Percentiles rank a stretch among this genome's conserved stretches.
Conservation (phyloP, 1,284 basidiomycete species). For the Rhizoctonia solani region DNA sequence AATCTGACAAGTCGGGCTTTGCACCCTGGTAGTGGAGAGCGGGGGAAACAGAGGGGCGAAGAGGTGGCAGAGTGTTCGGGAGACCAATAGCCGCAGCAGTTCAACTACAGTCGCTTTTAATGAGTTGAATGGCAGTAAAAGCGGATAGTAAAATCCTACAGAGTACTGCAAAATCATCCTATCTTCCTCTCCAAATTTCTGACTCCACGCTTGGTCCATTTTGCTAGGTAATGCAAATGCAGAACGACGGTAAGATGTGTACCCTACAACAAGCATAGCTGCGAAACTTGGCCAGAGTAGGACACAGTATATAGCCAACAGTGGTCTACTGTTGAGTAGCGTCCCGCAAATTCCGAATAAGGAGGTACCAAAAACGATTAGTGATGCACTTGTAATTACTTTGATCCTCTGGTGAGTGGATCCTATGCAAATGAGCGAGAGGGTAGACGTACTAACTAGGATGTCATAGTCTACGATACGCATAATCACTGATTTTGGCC, state of each 20-base stretch:
- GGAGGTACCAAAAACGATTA: conserved; percentile 63
- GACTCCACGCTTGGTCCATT: conserved; percentile 72
- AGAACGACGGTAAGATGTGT: conserved; percentile 68
- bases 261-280: conserved; percentile 68
- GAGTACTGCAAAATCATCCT: conserved; percentile 68
- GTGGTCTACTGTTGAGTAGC: conserved; percentile 72
- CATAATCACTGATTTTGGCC: conserved; percentile 55
- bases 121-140: neutral
- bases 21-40: conserved; percentile 70
- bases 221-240: conserved; percentile 74
- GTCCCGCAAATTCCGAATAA: conserved; percentile 69
- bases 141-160: conserved; percentile 1
- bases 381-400: conserved; percentile 64
- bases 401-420: conserved; percentile 39
- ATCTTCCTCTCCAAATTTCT: conserved; percentile 61
- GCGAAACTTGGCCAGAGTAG: conserved; percentile 71
- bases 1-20: conserved; percentile 66
- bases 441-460: conserved; percentile 47
- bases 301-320: conserved; percentile 71
- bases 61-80: conserved; percentile 65
- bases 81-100: conserved; percentile 74
- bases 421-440: neutral
- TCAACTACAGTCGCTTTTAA: conserved; percentile 46
- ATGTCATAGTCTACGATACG: conserved; percentile 60
- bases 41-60: conserved; percentile 66